These are phyloP conservation scores for Caloboletus inedulis DNA, from an alignment of 1,284 basidiomycete genomes.

Conservation along the genomic window DNA sequence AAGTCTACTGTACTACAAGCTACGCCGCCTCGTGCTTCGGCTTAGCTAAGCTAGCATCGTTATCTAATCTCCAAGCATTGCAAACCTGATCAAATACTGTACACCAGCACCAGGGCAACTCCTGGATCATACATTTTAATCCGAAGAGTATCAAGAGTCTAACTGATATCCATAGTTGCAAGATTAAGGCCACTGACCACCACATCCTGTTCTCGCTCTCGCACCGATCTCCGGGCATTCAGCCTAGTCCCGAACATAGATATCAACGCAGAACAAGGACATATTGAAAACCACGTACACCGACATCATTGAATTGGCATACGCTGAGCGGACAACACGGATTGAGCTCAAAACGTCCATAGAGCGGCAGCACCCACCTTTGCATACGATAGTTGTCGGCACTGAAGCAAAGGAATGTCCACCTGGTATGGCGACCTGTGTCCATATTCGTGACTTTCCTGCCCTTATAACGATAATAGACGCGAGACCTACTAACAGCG, in stretches of 20 bases:
- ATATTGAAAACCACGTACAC: conserved; percentile 5
- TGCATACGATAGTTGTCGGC: conserved; percentile 3
- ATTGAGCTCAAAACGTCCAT: background rate
- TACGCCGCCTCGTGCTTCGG: too few species aligned
- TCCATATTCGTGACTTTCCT: background rate
- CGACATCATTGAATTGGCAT: conserved; percentile 18
- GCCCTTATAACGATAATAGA: too few species aligned
- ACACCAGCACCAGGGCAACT: too few species aligned
- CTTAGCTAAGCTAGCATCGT: too few species aligned
- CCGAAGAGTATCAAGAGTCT: too few species aligned
- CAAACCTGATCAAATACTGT: too few species aligned
- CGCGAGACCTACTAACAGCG: conserved; percentile 7
- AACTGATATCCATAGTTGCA: conserved; percentile 9
- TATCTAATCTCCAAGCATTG: too few species aligned
- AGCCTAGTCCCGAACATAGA: background rate
- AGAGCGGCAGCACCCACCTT: background rate
- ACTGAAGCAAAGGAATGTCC: background rate
- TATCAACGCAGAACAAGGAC: background rate
- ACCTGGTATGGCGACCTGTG: background rate
- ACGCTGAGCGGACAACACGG: conserved; percentile 1
- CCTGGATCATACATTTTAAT: too few species aligned
- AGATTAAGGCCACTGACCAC: background rate
- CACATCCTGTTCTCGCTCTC: conserved; percentile 7
- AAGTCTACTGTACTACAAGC: too few species aligned
- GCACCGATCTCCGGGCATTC: conserved; percentile 12